A percentile compares a stretch with the other conserved stretches of the same genome.
Conservation (phyloP, 2,329 filamentous ascomycete genomes). For the Keithomyces neogunnii region DNA sequence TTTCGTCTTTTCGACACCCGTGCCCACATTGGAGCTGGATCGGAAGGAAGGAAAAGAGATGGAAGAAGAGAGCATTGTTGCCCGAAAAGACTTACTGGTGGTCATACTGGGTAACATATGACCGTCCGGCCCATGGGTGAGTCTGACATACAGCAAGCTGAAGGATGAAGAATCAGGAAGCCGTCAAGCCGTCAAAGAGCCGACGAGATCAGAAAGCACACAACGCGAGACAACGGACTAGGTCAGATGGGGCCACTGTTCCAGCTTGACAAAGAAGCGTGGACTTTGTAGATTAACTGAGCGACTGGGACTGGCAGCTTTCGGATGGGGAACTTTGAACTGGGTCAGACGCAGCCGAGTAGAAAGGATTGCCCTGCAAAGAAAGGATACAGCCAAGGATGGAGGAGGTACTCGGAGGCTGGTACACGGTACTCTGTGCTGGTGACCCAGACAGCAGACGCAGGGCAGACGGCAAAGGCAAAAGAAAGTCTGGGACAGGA, state of each 20-base stretch:
- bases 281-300: background rate
- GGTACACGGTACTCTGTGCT: too few relatives aligned
- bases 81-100: conserved; percentile 36
- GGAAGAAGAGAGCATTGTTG: conserved; percentile 27
- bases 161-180: conserved; percentile 15
- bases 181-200: background rate
- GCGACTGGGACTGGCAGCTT: background rate
- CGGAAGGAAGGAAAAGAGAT: conserved; percentile 26
- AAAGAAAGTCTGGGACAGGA: too few relatives aligned
- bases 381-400: too few relatives aligned
- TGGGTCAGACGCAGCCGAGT: too few relatives aligned
- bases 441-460: too few relatives aligned
- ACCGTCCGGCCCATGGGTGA: conserved; percentile 14
- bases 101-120: conserved; percentile 31
- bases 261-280: background rate
- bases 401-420: too few relatives aligned
- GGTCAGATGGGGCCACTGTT: background rate
- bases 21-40: conserved; percentile 17
- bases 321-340: background rate
- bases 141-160: conserved; percentile 18
- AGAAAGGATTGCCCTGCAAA: too few relatives aligned
- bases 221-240: background rate
- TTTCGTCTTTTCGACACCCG: background rate
- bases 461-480: too few relatives aligned
- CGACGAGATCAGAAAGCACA: background rate